Base-by-base conservation (phyloP, 192 early-diverging fungal species). In the Thoreauomyces humboldtii region DNA sequence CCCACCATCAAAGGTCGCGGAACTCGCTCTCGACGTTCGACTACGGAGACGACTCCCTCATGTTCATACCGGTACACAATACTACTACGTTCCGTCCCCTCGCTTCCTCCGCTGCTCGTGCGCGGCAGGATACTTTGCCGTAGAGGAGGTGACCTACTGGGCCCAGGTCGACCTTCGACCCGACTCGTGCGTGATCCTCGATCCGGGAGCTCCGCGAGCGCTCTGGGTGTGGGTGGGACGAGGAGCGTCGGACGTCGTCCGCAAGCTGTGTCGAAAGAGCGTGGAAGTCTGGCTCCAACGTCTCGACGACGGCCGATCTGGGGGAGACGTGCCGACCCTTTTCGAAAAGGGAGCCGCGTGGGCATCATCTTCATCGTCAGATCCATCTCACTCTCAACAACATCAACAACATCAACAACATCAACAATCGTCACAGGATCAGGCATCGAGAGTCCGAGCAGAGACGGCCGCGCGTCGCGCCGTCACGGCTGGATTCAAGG, bases 241-340 rank as follows among this genome's bases (percentile, higher is more conserved):
- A 0, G 75, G 50, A 12, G 72, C 77, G 35, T 55, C 43, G 17
- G 82, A 85, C 63, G 81, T 83, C 14, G 81, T 83, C 7, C 19
- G 59, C 15, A 77, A 80, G 48, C 52, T 83, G 57, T 73, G 73
- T 7, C 51, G 69, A 27, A 79, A 83, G 63, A 72, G 72, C 19
- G 76, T 77, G 1, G 71, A 83, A 63, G 81, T 83, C n/a, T 83
- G 80, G 80, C 41, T 83, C 28, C 61, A 72, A 44, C 61, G 63
- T 24, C 38, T 75, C 22, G 64, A 79, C 38, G 80, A 81, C 54
- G 79, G 76, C 1, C 29, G 76, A 27, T 32, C 29, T 17, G 37
- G 42, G 41, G 59, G 37, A 22, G 14, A 7, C 2, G 44, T 53
- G 59, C 55, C 43, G 35, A 32, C 15, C 2, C 58, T 67, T 11